Evolutionary conservation across 2,329 filamentous ascomycete species (phyloP), one percentile per base, ranked within the genome.

Genomic region (Pseudocercospora fijiensis): DNA sequence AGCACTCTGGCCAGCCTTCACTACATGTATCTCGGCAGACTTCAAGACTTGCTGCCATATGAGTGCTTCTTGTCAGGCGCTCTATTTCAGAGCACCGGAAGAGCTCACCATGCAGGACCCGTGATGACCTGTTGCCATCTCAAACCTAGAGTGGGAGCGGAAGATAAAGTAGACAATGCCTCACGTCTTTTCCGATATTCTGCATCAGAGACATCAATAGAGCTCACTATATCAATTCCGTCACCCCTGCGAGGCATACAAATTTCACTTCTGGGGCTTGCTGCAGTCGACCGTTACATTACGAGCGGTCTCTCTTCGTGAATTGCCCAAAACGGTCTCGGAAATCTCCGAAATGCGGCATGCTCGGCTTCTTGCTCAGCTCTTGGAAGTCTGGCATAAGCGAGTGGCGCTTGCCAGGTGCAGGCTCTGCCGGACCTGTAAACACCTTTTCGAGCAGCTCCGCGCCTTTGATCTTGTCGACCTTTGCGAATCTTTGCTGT

Each of bases 401-500:
- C 3, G 63, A 66, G 61, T 67, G 64, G 10, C 68, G 62, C 62
- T 69, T 63, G 26, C 55, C 61, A 28, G 61, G 53, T 28, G 62
- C 43, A 9, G 55, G 63, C 49, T 62, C 62, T 16, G 62, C 41
- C 7, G 61, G 60, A 24, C 43, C 62, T 22, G 58, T 62, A n/a
- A 63, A 58, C 2, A 78, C 75, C 90, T 99, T 99, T 80, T 98
- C 94, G n/a, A 99, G 78, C 66, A 99, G 76, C 45, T 91, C 82
- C 0, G 93, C 92, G 0, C 94, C 95, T 75, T 96, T 96, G 76
- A 96, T 83, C 58, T 91, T 90, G 78, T 98, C 92, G 33, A 99
- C 96, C 60, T 92, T 88, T 16, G 92, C 90, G 75, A 96, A 99
- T 76, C 96, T 96, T 80, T 90, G 93, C 78, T 97, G 96, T 58